Percentiles rank a stretch among this genome's conserved stretches.
Evolutionary conservation across 768 basidiomycete genomes (phyloP).

Genomic region (Suillus plorans): DNA sequence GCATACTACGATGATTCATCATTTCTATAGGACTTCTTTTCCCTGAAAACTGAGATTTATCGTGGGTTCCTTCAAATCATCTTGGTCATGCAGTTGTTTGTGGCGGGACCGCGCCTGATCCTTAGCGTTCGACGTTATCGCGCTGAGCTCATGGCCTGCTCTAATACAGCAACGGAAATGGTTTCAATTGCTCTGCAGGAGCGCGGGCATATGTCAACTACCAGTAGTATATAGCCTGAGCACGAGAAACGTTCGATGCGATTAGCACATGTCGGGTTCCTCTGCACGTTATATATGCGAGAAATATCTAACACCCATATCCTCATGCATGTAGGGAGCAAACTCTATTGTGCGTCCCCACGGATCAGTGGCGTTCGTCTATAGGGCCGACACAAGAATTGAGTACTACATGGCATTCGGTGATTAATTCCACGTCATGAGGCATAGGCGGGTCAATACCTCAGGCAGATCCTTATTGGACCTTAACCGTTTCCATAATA

Average conservation of each 20-base stretch:
- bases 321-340: constrained; percentile 21
- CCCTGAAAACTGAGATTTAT: neutral
- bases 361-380: neutral
- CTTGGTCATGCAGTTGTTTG: neutral
- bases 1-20: neutral
- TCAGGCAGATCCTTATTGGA: neutral
- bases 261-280: neutral
- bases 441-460: neutral
- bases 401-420: neutral
- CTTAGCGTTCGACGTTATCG: neutral
- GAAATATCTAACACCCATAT: constrained; percentile 70
- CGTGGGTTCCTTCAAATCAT: neutral
- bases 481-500: neutral
- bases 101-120: neutral
- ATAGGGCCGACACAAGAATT: neutral
- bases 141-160: neutral
- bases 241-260: neutral
- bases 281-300: constrained; percentile 22
- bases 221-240: neutral
- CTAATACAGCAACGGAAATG: neutral
- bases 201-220: neutral
- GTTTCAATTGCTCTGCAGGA: neutral
- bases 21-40: neutral
- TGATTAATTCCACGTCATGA: neutral
- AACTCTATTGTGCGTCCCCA: neutral